Percentiles rank a stretch among this genome's conserved stretches.
These are phyloP conservation scores for Pyricularia pennisetigena DNA, from an alignment of 2,329 filamentous ascomycete species.

Conservation along the genomic window DNA sequence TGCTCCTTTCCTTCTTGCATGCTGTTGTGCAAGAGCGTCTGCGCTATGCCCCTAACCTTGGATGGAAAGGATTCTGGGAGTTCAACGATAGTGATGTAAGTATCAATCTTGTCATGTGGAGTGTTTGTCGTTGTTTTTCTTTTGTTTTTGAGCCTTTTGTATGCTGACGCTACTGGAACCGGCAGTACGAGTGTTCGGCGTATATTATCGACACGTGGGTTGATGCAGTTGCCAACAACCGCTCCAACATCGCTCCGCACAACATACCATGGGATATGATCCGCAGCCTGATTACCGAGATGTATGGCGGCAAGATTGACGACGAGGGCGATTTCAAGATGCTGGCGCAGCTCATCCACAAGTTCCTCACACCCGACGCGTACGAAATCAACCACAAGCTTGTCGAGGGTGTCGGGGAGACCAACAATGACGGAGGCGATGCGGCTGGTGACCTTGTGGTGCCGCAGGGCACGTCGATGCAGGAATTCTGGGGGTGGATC, in stretches of 20 bases:
- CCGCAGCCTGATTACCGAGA: slow-evolving; percentile 80
- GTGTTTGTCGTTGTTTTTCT: neutral
- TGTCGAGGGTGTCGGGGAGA: slow-evolving; percentile 44
- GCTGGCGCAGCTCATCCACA: slow-evolving; percentile 63
- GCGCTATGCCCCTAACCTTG: slow-evolving; percentile 84
- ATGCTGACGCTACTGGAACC: slow-evolving; percentile 24
- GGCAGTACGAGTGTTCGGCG: slow-evolving; percentile 88
- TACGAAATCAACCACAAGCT: slow-evolving; percentile 91
- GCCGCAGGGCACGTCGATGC: slow-evolving; percentile 70
- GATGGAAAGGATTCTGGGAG: slow-evolving; percentile 99
- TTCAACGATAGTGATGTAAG: slow-evolving; percentile 98
- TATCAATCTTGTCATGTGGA: slow-evolving; percentile 17
- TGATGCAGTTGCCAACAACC: slow-evolving; percentile 68
- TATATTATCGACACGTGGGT: slow-evolving; percentile 96
- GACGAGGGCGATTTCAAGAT: slow-evolving; percentile 73
- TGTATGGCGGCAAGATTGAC: slow-evolving; percentile 96
- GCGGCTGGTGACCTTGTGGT: slow-evolving; percentile 51
- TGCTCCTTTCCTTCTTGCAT: slow-evolving; percentile 88
- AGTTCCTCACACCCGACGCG: slow-evolving; percentile 74
- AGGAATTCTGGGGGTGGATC: slow-evolving; percentile 87
- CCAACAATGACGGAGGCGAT: slow-evolving; percentile 25
- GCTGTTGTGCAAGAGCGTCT: slow-evolving; percentile 92
- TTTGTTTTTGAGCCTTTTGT: neutral
- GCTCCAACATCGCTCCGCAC: slow-evolving; percentile 85
- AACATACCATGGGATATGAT: slow-evolving; percentile 98